Conservation (phyloP, 1,284 basidiomycete genomes). For the Fistulinella staudtii region DNA sequence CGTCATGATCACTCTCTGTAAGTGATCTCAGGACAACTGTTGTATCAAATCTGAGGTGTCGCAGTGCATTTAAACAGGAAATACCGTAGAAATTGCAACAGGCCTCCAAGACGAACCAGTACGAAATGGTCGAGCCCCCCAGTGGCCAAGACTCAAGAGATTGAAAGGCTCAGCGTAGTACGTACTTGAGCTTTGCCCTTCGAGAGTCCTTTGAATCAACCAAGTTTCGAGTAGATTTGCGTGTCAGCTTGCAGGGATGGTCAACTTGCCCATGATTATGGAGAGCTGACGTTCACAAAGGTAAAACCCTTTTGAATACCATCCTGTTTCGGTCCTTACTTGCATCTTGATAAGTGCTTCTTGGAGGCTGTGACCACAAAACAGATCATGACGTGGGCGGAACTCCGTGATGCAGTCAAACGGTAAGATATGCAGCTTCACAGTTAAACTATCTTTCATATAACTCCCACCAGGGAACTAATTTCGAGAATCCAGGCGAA, state of each 20-base stretch:
- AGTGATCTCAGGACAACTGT: neutral
- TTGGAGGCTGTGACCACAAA: slow-evolving; percentile 14
- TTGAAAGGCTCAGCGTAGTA: slow-evolving; percentile 21
- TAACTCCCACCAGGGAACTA: slow-evolving; percentile 10
- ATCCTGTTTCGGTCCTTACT: neutral
- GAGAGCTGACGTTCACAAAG: slow-evolving; percentile 26
- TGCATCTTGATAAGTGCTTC: slow-evolving; percentile 20
- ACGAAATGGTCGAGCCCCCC: slow-evolving; percentile 5
- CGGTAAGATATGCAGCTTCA: slow-evolving; percentile 5
- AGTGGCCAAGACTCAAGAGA: slow-evolving; percentile 1
- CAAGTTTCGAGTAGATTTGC: slow-evolving; percentile 19
- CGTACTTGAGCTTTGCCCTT: neutral
- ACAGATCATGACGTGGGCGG: slow-evolving; percentile 20
- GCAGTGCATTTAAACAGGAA: slow-evolving; percentile 12
- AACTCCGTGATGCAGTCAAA: slow-evolving; percentile 19
- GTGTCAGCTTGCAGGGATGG: slow-evolving; percentile 28
- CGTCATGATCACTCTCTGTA: slow-evolving; percentile 9
- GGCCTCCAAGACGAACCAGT: slow-evolving; percentile 5
- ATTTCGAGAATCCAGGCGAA: slow-evolving; percentile 12
- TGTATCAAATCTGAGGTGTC: neutral
- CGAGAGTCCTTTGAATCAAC: too few relatives aligned
- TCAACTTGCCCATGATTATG: slow-evolving; percentile 23
- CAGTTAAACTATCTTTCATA: too few relatives aligned
- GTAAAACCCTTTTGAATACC: slow-evolving; percentile 4
- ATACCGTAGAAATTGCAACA: neutral